Base-by-base conservation (phyloP, 2,329 filamentous ascomycete species). In the Paraconiothyrium sp. region DNA sequence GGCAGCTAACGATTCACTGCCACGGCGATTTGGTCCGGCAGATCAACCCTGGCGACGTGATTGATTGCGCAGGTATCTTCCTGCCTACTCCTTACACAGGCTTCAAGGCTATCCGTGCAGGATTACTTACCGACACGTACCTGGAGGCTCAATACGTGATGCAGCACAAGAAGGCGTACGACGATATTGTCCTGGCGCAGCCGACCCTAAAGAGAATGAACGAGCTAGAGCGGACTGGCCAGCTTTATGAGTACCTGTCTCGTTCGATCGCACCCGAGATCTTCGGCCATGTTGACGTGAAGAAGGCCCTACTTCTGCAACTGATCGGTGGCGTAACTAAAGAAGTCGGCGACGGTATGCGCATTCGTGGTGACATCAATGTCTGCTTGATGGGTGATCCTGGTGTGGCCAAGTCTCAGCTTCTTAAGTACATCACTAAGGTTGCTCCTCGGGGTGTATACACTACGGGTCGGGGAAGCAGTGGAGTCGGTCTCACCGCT, bases 371-470 rank as follows among this genome's bases (percentile, higher is more conserved):
- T 72, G 95, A 99, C 76, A 97, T 99, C 84, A 99, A 99, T 81
- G 90, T 99, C 65, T 98, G 95, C 79, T 83, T 99, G 74, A 99
- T 99, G 95, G 95, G 95, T 85, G 95, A 99, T 75, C 95, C 95
- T 77, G 95, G 95, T 92, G 95, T 99, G 76, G 95, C 95, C 82
- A 99, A 99, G 83, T 99, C 95, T 41, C 95, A 99, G 83, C 84
- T 99, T 68, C 86, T 99, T 68, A 98, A 97, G 82, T 99, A 99
- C 79, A 98, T 99, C 76, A 93, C 93, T 67, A 98, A 99, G 82
- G 95, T 99, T 34, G 94, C 95, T 1, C 95, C 95, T 64, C 92
- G 95, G 65, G 94, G 93, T 71, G 90, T 94, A 13, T 94, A 94
- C 80, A 94, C 91, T 5, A 92, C 91, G 4, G 91, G 91, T 64